A percentile compares a stretch with the other conserved stretches of the same genome.
phyloP scores from a whole-genome alignment of 768 basidiomycete genomes.

The Kwoniella pini region DNA sequence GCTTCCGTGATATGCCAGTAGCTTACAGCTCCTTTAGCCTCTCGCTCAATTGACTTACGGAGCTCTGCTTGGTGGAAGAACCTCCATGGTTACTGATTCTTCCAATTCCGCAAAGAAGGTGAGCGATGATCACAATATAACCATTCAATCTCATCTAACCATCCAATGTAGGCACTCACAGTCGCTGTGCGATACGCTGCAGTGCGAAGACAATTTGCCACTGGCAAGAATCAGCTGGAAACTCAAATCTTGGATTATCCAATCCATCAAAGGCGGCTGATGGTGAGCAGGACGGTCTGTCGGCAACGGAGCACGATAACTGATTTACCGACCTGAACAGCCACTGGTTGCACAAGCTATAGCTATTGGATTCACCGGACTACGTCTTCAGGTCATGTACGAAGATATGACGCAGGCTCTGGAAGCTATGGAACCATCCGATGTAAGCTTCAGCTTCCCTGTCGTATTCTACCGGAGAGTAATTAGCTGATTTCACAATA shows the following conservation, averaged over 20 bases:
- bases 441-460: conserved; percentile 34
- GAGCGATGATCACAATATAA: background rate
- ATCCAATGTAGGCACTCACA: conserved; percentile 53
- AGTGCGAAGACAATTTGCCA: conserved; percentile 56
- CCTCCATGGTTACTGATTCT: conserved; percentile 56
- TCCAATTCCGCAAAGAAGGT: conserved; percentile 57
- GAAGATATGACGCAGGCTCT: conserved; percentile 51
- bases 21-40: conserved; percentile 34
- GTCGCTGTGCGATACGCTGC: conserved; percentile 58
- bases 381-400: conserved; percentile 51
- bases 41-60: conserved; percentile 58
- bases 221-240: conserved; percentile 56
- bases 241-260: conserved; percentile 58
- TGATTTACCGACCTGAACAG: conserved; percentile 22
- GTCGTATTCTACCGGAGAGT: background rate
- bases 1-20: background rate
- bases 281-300: conserved; percentile 36
- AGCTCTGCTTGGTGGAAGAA: conserved; percentile 56
- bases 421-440: conserved; percentile 54
- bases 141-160: background rate
- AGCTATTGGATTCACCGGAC: conserved; percentile 54
- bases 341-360: conserved; percentile 55
- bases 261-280: conserved; percentile 55
- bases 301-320: background rate
- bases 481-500: conserved; percentile 9